Base-by-base conservation (phyloP, 2,329 filamentous ascomycete species). In the Fusarium continuum region DNA sequence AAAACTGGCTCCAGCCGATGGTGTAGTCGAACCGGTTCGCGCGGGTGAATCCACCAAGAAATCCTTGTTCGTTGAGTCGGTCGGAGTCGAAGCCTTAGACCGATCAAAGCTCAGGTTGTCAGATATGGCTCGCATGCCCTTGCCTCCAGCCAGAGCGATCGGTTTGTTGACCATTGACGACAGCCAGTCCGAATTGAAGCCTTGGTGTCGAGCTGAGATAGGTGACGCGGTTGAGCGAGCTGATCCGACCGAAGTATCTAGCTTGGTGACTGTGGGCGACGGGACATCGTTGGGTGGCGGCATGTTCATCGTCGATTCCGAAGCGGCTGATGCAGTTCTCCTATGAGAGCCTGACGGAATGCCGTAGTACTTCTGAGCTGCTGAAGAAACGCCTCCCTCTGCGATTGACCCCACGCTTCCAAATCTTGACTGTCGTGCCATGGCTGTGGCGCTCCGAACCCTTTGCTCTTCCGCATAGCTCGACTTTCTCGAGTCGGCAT, bases 121-220 rank as follows among this genome's bases (percentile, higher is more conserved):
- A 5, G 94, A 97, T 49, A 93, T 92, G 13, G 92, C 90, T 63
- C 94, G 85, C 53, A 96, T 82, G n/a, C 92, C 91, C 38, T 88
- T 85, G 19, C 83, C 83, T 55, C 83, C 83, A 25, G 77, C 73
- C 61, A 82, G 80, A 63, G 78, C 75, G 20, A 79, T 77, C 51
- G 82, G 81, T 64, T 84, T 86, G 67, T 79, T 84, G 26, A 80
- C 76, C 38, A 80, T 73, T 13, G 76, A 72, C 10, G 85, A 76
- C 65, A 89, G 71, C 86, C 87, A 85, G 70, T 88, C 83, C 31
- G 79, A 74, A 73, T 85, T 75, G 69, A 80, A 73, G n/a, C 76
- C 78, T 45, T 80, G 79, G 19, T 77, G 74, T 28, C 75, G 73
- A 7, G 79, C 72, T 62, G 79, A 74, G 52, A 80, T 72, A 56